Conservation (phyloP, 1,284 basidiomycete species). For the Cryptococcus wingfieldii region DNA sequence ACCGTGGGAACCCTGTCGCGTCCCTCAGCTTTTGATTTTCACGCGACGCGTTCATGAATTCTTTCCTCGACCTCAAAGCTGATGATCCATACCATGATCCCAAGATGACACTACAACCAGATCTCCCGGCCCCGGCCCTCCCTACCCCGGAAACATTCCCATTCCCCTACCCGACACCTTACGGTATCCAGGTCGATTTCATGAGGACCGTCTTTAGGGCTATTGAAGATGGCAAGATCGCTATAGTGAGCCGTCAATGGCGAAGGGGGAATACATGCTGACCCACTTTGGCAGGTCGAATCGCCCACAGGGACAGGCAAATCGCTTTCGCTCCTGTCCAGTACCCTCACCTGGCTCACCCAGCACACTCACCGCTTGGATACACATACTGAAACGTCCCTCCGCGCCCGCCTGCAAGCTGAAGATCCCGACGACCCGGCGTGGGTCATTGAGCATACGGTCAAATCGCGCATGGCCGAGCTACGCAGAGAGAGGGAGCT, state of each 20-base stretch:
- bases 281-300: conserved; percentile 54
- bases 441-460: conserved; percentile 76
- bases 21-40: too few relatives aligned
- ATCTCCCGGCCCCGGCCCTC: conserved; percentile 38
- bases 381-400: conserved; percentile 16
- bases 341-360: conserved; percentile 72
- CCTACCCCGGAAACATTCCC: conserved; percentile 63
- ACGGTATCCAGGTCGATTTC: conserved; percentile 79
- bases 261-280: not conserved
- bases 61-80: too few relatives aligned
- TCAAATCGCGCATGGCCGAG: conserved; percentile 60
- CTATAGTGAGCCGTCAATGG: conserved; percentile 53
- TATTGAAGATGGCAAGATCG: conserved; percentile 68
- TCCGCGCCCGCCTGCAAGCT: conserved; percentile 28
- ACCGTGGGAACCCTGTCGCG: too few relatives aligned
- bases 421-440: conserved; percentile 56
- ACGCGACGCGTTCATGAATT: too few relatives aligned
- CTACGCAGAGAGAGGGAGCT: conserved; percentile 63
- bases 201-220: conserved; percentile 82
- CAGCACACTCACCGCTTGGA: conserved; percentile 45
- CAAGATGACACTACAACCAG: too few relatives aligned
- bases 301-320: conserved; percentile 89
- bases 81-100: too few relatives aligned
- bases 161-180: conserved; percentile 79
- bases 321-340: conserved; percentile 74